Base-by-base conservation (phyloP, 306 rosid species). In the Cucurbita maxima region DNA sequence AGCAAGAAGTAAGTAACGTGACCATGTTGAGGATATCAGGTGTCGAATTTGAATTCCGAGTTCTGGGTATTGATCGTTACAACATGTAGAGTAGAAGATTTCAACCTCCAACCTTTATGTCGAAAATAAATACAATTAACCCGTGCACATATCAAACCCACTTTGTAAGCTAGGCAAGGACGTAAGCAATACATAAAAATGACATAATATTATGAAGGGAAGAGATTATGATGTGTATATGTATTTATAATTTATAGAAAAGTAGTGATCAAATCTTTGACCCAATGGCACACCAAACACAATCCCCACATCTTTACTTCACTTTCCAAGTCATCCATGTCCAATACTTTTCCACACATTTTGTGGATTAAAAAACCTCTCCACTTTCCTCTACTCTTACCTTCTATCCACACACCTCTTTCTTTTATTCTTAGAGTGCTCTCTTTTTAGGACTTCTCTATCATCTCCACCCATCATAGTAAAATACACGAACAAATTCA, bases 171-270 rank as follows among this genome's bases (percentile, higher is more conserved):
- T 44, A 44, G 12, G 12, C 19, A 44, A 3, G 14, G 54, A 66
- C 9, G 72, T 66, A 66, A 66, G 72, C 72, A 66, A 44, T 44
- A 19, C 72, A 66, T 38, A 66, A 66, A 66, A 66, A 44, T 66
- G 72, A 10, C n/a, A 53, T 64, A 4, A 16, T 37, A 64, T 41
- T 38, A 62, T 62, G 6, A 62, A 62, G 14, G 43, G 18, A 36
- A 36, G 11, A 62, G 11, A 0, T 57, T n/a, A 37, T 57, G 61
- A 22, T 15, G 22, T 61, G 47, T 34, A 59, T 11, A 13, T 59
- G 45, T 6, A 37, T 61, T 61, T 61, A n/a, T n/a, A 9, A 7
- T 22, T 58, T 58, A 63, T 0, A 25, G 18, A 8, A 41, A 64
- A n/a, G 16, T 18, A 43, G 72, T 44, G 44, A 0, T 5, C 40